phyloP scores from a whole-genome alignment of 176 grass and related monocot genomes.

The Carex myosuroides region DNA sequence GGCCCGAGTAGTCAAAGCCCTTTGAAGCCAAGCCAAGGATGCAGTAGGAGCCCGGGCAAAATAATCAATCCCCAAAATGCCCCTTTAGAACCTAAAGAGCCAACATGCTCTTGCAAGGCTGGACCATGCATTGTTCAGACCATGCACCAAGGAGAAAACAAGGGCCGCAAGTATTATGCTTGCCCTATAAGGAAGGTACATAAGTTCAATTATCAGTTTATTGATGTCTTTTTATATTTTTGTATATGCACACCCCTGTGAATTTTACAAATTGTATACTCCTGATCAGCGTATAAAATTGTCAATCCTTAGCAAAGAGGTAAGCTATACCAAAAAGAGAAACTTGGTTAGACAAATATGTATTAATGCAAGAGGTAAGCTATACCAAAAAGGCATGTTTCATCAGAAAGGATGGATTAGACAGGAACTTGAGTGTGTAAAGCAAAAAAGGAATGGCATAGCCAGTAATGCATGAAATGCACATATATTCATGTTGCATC shows the following conservation, averaged over 20 bases:
- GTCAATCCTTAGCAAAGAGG: too few species aligned
- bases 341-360: too few species aligned
- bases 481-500: neutral
- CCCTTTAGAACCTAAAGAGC: neutral
- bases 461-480: neutral
- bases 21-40: conserved; percentile 8
- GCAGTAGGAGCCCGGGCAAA: neutral
- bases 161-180: conserved; percentile 32
- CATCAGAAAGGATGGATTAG: neutral
- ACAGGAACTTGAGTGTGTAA: neutral
- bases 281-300: too few species aligned
- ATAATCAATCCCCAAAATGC: neutral
- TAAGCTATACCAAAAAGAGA: too few species aligned
- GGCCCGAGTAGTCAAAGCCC: conserved; percentile 14
- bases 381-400: too few species aligned
- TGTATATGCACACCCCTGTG: neutral
- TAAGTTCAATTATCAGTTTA: neutral
- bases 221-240: neutral
- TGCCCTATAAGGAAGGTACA: conserved; percentile 57
- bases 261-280: neutral
- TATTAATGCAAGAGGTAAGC: too few species aligned
- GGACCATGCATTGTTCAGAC: conserved; percentile 30
- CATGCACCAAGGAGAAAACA: conserved; percentile 18
- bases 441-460: neutral
- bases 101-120: conserved; percentile 50